These are phyloP conservation scores for Pythium grandisporangium DNA, from an alignment of 352 stramenopile genomes.

Conservation along the genomic window DNA sequence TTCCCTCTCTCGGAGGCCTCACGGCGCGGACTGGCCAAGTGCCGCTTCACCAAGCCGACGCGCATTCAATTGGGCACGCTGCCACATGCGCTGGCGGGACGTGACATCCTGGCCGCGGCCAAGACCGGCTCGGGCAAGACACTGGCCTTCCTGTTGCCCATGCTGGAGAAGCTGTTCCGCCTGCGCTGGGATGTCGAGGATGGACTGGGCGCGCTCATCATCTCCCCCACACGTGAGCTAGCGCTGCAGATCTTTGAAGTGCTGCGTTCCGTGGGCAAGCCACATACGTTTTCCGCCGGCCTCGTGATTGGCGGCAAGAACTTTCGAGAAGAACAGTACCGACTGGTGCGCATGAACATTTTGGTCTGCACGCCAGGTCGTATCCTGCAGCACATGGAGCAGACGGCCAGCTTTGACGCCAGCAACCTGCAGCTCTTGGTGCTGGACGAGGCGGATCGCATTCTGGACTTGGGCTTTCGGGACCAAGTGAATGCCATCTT, in stretches of 20 bases:
- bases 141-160: slow-evolving; percentile 84
- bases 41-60: slow-evolving; percentile 80
- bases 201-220: slow-evolving; percentile 93
- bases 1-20: slow-evolving; percentile 82
- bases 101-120: slow-evolving; percentile 88
- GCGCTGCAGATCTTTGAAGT: slow-evolving; percentile 99
- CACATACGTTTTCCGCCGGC: slow-evolving; percentile 94
- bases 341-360: slow-evolving; percentile 95
- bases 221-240: slow-evolving; percentile 97
- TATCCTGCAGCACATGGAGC: slow-evolving; percentile 98
- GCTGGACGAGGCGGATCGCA: slow-evolving; percentile 99
- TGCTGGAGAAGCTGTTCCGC: slow-evolving; percentile 88
- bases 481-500: slow-evolving; percentile 97
- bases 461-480: slow-evolving; percentile 99
- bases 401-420: slow-evolving; percentile 95
- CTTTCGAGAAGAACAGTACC: slow-evolving; percentile 91
- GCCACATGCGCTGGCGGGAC: slow-evolving; percentile 79
- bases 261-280: slow-evolving; percentile 91
- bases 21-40: slow-evolving; percentile 55
- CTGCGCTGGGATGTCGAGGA: slow-evolving; percentile 86
- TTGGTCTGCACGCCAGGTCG: slow-evolving; percentile 96
- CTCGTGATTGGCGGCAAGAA: slow-evolving; percentile 97
- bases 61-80: slow-evolving; percentile 86
- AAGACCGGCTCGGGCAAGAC: slow-evolving; percentile 95
- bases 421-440: slow-evolving; percentile 94